Evolutionary conservation across 305 asterid species (phyloP).

Genomic region (Solanum aculeatissimum): DNA sequence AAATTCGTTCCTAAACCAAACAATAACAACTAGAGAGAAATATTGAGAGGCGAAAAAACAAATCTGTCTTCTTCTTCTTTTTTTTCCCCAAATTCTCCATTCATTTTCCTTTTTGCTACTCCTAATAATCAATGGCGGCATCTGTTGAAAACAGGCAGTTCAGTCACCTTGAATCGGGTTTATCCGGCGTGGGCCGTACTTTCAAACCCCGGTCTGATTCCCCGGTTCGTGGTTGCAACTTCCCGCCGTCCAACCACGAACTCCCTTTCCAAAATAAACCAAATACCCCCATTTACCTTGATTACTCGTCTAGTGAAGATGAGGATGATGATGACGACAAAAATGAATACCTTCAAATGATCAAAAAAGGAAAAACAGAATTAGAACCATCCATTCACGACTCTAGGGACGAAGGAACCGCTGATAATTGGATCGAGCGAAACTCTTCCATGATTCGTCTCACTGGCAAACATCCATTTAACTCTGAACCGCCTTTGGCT

Average conservation of each 20-base stretch:
- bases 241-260: slow-evolving; percentile 13
- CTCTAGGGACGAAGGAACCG: slow-evolving; percentile 55
- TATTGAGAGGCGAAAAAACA: not conserved
- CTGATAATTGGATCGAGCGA: slow-evolving; percentile 78
- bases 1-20: not conserved
- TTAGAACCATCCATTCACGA: slow-evolving; percentile 60
- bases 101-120: not conserved
- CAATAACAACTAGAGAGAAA: not conserved
- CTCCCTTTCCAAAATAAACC: not conserved
- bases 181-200: slow-evolving; percentile 12
- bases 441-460: slow-evolving; percentile 71
- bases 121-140: slow-evolving; percentile 51
- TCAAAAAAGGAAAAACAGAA: slow-evolving; percentile 43
- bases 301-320: slow-evolving; percentile 41
- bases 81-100: not conserved
- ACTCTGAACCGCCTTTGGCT: slow-evolving; percentile 74
- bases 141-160: slow-evolving; percentile 69
- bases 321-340: slow-evolving; percentile 29
- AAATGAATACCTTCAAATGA: slow-evolving; percentile 7
- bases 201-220: slow-evolving; percentile 55
- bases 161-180: slow-evolving; percentile 32
- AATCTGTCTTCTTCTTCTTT: not conserved
- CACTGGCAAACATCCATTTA: slow-evolving; percentile 95
- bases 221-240: slow-evolving; percentile 45
- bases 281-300: not conserved